Percentiles rank a stretch among this genome's conserved stretches.
Evolutionary conservation across 2,329 filamentous ascomycete genomes (phyloP).

Genomic region (Clonostachys sp.): DNA sequence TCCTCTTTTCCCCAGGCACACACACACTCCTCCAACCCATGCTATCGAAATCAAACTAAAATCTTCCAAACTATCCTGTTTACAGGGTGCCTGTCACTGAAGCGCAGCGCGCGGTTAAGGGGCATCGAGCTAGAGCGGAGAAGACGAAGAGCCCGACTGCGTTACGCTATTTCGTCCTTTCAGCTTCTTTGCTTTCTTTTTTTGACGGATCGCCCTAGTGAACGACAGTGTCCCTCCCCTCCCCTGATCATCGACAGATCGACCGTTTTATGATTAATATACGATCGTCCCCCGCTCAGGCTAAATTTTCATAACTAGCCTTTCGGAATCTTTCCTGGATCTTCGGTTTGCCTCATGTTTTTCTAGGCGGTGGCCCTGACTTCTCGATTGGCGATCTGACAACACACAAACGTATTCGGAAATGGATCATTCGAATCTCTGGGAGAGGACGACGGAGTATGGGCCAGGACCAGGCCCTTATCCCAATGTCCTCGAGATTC

Average conservation of each 20-base stretch:
- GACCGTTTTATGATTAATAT: background rate
- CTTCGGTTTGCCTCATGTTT: background rate
- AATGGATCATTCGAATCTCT: conserved; percentile 1
- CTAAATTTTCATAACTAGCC: background rate
- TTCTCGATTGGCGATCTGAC: background rate
- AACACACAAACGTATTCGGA: background rate
- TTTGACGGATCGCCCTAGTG: too few relatives aligned
- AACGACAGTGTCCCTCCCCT: too few relatives aligned
- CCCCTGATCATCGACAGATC: background rate
- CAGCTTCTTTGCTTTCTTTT: too few relatives aligned
- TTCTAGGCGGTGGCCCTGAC: background rate
- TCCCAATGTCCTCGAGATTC: conserved; percentile 13
- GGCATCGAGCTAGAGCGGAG: too few relatives aligned
- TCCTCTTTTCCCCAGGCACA: too few relatives aligned
- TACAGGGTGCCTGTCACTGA: too few relatives aligned
- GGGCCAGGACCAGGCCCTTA: conserved; percentile 1
- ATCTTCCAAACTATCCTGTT: too few relatives aligned
- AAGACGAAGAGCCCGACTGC: too few relatives aligned
- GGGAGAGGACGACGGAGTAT: background rate
- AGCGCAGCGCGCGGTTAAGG: too few relatives aligned
- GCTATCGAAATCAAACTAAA: too few relatives aligned
- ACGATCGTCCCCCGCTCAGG: background rate
- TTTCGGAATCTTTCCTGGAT: background rate
- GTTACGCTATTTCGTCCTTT: too few relatives aligned
- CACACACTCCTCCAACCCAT: too few relatives aligned